Evolutionary conservation across 176 grass and related monocot genomes (phyloP).

Genomic region (Chrysopogon serrulatus): DNA sequence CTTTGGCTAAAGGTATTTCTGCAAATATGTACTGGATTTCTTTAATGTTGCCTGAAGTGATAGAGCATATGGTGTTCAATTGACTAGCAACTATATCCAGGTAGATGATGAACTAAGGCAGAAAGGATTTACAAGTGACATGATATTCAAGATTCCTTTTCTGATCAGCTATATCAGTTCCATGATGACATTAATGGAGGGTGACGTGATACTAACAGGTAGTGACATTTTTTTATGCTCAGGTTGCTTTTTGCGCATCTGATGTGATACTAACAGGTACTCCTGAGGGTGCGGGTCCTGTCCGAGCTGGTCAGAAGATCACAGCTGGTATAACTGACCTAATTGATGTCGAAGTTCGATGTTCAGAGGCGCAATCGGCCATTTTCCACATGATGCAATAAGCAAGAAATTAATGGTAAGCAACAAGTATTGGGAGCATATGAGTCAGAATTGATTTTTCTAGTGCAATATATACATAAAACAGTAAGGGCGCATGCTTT

Average conservation of each 20-base stretch:
- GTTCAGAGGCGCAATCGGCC: slow-evolving; percentile 60
- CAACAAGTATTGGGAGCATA: not conserved
- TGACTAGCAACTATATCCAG: slow-evolving; percentile 38
- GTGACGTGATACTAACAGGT: slow-evolving; percentile 96
- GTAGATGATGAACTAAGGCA: slow-evolving; percentile 86
- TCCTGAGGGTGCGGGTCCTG: slow-evolving; percentile 84
- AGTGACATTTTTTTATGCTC: not conserved
- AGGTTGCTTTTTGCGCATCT: not conserved
- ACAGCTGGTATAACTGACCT: slow-evolving; percentile 91
- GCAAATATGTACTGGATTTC: not conserved
- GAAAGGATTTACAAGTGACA: slow-evolving; percentile 87
- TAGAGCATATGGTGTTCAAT: not conserved
- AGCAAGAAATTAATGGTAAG: slow-evolving; percentile 6
- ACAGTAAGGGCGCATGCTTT: not conserved
- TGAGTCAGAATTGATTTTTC: not conserved
- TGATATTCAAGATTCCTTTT: slow-evolving; percentile 95
- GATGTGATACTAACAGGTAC: slow-evolving; percentile 62
- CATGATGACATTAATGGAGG: slow-evolving; percentile 86
- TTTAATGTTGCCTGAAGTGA: not conserved
- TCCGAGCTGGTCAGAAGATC: slow-evolving; percentile 77
- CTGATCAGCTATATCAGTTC: slow-evolving; percentile 95
- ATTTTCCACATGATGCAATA: slow-evolving; percentile 39
- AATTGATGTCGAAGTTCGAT: slow-evolving; percentile 88
- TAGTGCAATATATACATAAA: not conserved
- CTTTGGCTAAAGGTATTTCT: slow-evolving; percentile 88